Evolutionary conservation across 2,329 filamentous ascomycete genomes (phyloP).

Genomic region (Cercospora nicotianae): DNA sequence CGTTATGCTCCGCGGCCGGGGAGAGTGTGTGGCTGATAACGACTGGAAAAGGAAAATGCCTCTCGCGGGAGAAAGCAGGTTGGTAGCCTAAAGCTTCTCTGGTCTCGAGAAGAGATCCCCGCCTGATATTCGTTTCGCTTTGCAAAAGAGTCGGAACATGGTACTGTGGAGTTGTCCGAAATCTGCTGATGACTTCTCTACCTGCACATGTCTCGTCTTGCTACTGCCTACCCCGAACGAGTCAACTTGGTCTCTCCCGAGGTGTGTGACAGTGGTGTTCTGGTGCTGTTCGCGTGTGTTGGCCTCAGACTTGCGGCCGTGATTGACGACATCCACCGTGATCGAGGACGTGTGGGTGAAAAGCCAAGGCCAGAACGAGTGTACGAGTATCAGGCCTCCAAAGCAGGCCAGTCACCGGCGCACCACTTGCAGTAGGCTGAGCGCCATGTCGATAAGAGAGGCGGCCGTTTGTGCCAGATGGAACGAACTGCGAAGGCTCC

Average conservation of each 20-base stretch:
- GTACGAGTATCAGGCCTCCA: not conserved
- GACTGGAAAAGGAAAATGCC: too few relatives aligned
- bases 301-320: not conserved
- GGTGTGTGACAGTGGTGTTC: not conserved
- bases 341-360: not conserved
- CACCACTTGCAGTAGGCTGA: not conserved
- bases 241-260: not conserved
- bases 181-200: too few relatives aligned
- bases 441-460: not conserved
- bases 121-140: too few relatives aligned
- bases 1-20: too few relatives aligned
- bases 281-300: not conserved
- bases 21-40: too few relatives aligned
- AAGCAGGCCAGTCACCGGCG: not conserved
- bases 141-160: too few relatives aligned
- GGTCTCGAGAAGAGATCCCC: too few relatives aligned
- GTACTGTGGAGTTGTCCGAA: too few relatives aligned
- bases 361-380: not conserved
- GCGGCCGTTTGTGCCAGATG: too few relatives aligned
- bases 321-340: not conserved
- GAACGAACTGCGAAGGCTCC: not conserved
- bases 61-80: not conserved
- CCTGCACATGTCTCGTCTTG: too few relatives aligned
- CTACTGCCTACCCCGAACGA: not conserved
- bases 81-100: not conserved